Evolutionary conservation across 148 eudicot species (phyloP), one percentile per base, ranked within the genome.

Genomic region (Arbutus unedo): DNA sequence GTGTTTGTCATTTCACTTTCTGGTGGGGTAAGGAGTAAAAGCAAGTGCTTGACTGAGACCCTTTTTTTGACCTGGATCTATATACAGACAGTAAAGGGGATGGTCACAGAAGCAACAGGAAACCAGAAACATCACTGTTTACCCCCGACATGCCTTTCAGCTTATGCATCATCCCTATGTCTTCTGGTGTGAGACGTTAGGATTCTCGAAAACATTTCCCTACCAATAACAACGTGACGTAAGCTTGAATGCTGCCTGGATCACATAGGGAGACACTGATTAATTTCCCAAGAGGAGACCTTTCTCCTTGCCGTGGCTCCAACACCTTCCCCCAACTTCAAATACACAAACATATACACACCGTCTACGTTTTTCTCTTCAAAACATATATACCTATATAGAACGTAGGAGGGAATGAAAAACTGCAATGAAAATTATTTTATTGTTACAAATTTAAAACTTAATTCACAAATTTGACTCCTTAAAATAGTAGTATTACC

Each of bases 1-100:
- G 51, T 81, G 62, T 85, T 41, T 66, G 87, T 85, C 10, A 72
- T 25, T 78, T 85, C 84, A 78, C 84, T 82, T 85, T 85, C 81
- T 49, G 82, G 87, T 85, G 84, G 84, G 76, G 76, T 51, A 68
- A 49, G 82, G 76, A 67, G 74, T 5, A 57, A 79, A 79, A 79
- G 81, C 55, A 79, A 80, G 5, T 48, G 74, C 76, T 68, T 80
- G 82, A 80, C 82, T 68, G 82, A 68, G 76, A 25, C 49, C 31
- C 72, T 68, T 56, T 68, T 56, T 38, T 68, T 68, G 82, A 80
- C 76, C 57, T 51, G 76, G 72, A 50, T 48, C 76, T 45, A 80
- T 15, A 68, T n/a, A 51, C 41, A 18, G 25, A 8, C 49, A 25
- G 23, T 21, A 48, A 21, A 41, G 44, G 19, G 31, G 8, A 51